Conservation (phyloP, 2,329 filamentous ascomycete species). For the Zymoseptoria crescenta region DNA sequence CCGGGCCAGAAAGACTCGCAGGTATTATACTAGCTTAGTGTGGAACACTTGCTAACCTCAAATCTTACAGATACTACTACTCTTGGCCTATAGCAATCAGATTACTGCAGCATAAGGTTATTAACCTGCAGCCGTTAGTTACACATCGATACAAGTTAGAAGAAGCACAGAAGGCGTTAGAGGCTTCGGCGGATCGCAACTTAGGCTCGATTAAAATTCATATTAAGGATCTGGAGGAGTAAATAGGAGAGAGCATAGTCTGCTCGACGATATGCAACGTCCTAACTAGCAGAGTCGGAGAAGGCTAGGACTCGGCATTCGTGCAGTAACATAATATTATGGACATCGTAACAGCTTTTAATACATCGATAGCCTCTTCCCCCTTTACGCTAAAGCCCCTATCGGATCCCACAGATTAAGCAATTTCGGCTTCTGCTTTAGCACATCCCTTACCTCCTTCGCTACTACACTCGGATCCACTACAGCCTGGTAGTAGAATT, state of each 20-base stretch:
- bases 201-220: constrained; percentile 55
- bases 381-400: constrained; percentile 30
- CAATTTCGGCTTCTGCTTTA: constrained; percentile 62
- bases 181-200: constrained; percentile 44
- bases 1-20: background rate
- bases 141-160: constrained; percentile 58
- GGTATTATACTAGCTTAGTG: background rate
- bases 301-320: background rate
- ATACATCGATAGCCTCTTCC: background rate
- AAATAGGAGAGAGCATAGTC: background rate
- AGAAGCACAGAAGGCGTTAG: constrained; percentile 51
- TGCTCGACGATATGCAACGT: background rate
- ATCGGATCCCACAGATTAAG: constrained; percentile 45
- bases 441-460: constrained; percentile 59
- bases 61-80: constrained; percentile 61
- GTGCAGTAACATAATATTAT: background rate
- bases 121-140: constrained; percentile 55
- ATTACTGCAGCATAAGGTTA: constrained; percentile 50
- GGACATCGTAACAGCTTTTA: background rate
- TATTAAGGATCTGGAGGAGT: constrained; percentile 41
- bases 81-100: constrained; percentile 62
- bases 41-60: constrained; percentile 43
- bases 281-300: background rate
- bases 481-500: constrained; percentile 78
- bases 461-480: constrained; percentile 58